Evolutionary conservation across 2,329 filamentous ascomycete species (phyloP), one percentile per base, ranked within the genome.

Genomic region (Pseudogymnoascus sp.): DNA sequence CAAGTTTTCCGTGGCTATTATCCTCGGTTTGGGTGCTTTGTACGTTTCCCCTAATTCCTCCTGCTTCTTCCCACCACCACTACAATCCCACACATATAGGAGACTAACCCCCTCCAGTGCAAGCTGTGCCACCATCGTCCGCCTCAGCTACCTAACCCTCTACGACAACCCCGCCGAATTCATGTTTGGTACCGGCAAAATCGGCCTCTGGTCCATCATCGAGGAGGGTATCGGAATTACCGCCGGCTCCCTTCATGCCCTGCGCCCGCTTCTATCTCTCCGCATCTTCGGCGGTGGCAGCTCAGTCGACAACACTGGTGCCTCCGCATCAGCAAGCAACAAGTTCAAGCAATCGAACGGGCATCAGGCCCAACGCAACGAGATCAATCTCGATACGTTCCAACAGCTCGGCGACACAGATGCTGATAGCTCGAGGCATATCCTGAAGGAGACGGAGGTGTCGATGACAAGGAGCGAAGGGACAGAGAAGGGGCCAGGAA

Each of bases 221-320:
- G 80, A 81, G 65, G 78, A 79, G 36, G 80, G 78, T 8, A 79
- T 78, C 16, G 80, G 80, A 16, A 80, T 83, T 65, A 74, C 78
- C 6, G 79, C 81, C 11, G 79, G 78, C 2, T 80, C 78, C 6
- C 71, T 79, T 38, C 77, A 78, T 6, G 76, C 78, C 3, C 73
- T 81, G 1, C 78, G 79, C 0, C 79, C 79, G 1, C 69, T 81
- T 6, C 73, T 81, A 61, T 69, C 69, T 61, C 64, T 73, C 37
- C 67, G 71, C 6, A 62, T 69, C 42, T 59, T 74, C 60, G 64
- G 65, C 6, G 66, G 65, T 61, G 63, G 37, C 6, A 68, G 63
- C 53, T 63, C 61, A 3, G 38, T 6, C 1, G 38, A 59, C 12
- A 38, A 64, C 21, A 42, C 60, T 36, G 64, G 66, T 64, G 60